Evolutionary conservation across 2,329 filamentous ascomycete genomes (phyloP).

Genomic region (Alternaria postmessia): DNA sequence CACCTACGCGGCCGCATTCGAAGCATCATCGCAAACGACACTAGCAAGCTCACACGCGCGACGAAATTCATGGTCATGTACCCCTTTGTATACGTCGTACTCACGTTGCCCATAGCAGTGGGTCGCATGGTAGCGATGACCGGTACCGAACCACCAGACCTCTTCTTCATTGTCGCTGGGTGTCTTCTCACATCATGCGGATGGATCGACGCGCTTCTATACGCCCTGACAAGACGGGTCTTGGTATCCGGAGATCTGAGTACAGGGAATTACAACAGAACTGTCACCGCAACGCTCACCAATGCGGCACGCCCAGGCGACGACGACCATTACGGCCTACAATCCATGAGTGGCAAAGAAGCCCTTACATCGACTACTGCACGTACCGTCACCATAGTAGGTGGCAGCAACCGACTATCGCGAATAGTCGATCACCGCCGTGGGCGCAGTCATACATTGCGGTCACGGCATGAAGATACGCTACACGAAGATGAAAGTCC

Average conservation of each 20-base stretch:
- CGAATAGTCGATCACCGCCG: constrained; percentile 38
- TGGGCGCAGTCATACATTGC: constrained; percentile 25
- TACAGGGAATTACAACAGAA: constrained; percentile 32
- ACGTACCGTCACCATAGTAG: constrained; percentile 48
- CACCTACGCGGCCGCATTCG: constrained; percentile 57
- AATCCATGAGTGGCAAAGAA: constrained; percentile 42
- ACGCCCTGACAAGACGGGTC: constrained; percentile 53
- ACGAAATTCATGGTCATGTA: constrained; percentile 68
- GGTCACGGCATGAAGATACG: constrained; percentile 23
- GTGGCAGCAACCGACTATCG: constrained; percentile 41
- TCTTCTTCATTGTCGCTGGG: constrained; percentile 67
- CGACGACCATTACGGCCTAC: constrained; percentile 35
- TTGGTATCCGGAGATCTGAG: constrained; percentile 47
- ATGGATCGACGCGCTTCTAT: constrained; percentile 55
- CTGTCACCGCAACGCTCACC: constrained; percentile 30
- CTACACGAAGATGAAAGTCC: constrained; percentile 34
- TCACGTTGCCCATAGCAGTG: constrained; percentile 69
- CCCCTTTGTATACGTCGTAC: constrained; percentile 70
- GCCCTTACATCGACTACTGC: constrained; percentile 22
- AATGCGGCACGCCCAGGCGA: constrained; percentile 39
- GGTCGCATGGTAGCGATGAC: constrained; percentile 52
- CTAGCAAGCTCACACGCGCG: constrained; percentile 49
- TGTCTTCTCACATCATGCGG: constrained; percentile 62
- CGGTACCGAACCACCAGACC: constrained; percentile 55
- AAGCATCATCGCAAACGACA: constrained; percentile 46